phyloP scores from a whole-genome alignment of 306 rosid genomes.

The Mimosa bimucronata region DNA sequence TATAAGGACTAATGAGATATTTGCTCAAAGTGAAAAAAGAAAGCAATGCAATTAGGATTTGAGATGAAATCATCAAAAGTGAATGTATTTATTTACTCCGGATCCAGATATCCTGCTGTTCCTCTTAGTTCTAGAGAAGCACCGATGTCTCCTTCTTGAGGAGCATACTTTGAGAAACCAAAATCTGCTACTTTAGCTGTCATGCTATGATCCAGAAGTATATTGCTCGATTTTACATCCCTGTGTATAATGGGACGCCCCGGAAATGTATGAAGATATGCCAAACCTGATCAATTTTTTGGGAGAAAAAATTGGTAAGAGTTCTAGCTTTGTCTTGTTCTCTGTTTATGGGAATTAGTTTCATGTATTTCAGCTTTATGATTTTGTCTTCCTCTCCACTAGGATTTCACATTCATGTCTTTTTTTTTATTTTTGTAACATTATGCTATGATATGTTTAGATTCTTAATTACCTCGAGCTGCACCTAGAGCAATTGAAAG shows the following conservation, averaged over 20 bases:
- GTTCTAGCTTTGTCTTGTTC: neutral
- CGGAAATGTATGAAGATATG: conserved; percentile 73
- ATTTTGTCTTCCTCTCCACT: too few relatives aligned
- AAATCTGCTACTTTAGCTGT: conserved; percentile 95
- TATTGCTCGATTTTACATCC: conserved; percentile 92
- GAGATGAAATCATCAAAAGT: conserved; percentile 1
- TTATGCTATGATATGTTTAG: neutral
- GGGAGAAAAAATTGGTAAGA: neutral
- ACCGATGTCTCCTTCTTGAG: conserved; percentile 86
- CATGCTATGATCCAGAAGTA: conserved; percentile 92
- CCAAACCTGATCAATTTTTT: conserved; percentile 59
- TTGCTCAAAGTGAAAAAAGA: neutral
- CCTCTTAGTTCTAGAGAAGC: conserved; percentile 96
- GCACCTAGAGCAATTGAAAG: conserved; percentile 94
- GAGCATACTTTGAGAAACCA: conserved; percentile 93
- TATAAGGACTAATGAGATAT: neutral
- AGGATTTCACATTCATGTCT: neutral
- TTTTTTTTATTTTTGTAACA: neutral
- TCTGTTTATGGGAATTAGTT: neutral
- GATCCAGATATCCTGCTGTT: conserved; percentile 93
- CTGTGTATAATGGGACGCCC: conserved; percentile 83
- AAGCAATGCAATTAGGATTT: neutral
- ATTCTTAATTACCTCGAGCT: conserved; percentile 77
- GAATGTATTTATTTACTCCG: conserved; percentile 75
- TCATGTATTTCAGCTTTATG: neutral